Base-by-base conservation (phyloP, 352 stramenopile species). In the Elongisporangium anandrum region DNA sequence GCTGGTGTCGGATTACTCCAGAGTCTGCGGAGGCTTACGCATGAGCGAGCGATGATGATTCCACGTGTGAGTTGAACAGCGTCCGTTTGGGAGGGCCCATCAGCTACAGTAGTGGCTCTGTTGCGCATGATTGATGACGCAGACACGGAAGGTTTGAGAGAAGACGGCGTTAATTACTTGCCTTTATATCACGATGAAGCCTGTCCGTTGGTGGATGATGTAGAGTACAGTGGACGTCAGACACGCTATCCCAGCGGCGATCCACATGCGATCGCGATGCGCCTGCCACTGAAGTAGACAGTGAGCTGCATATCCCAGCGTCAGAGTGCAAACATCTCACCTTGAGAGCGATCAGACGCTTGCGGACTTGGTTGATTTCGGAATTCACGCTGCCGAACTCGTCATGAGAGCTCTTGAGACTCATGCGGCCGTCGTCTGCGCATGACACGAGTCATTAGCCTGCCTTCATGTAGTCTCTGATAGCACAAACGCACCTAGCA, bases 181-280 rank as follows among this genome's bases (percentile, higher is more conserved):
- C 3, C 24, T 29, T 73, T 69, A 92, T 64, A 92, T 72, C 56
- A 90, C 62, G 22, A 89, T 49, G 16, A 92, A 53, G 13, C 84
- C 84, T 8, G 84, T 90, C 55, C 84, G 84, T 56, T 93, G 76
- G 57, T 93, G 81, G 20, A 90, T 60, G 22, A 93, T 93, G 65
- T 81, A 88, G 7, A 87, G 53, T 49, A 91, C 80, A 0, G 81
- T 91, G 13, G 78, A 79, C 12, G 74, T 54, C 13, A 93, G 66
- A n/a, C 89, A 63, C 1, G 70, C 50, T 45, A 93, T 65, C 19
- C 84, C 81, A 1, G 84, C 79, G 8, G 64, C 78, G 54, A 93
- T 93, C 81, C 84, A 93, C 70, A 93, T 79, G 49, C 76, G 75
- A 60, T 93, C 84, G 59, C 89, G 79, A 9, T 65, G 80, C 13